A percentile compares a stretch with the other conserved stretches of the same genome.
Conservation (phyloP, 73 alveolate genomes). For the Paramecium caudatum region DNA sequence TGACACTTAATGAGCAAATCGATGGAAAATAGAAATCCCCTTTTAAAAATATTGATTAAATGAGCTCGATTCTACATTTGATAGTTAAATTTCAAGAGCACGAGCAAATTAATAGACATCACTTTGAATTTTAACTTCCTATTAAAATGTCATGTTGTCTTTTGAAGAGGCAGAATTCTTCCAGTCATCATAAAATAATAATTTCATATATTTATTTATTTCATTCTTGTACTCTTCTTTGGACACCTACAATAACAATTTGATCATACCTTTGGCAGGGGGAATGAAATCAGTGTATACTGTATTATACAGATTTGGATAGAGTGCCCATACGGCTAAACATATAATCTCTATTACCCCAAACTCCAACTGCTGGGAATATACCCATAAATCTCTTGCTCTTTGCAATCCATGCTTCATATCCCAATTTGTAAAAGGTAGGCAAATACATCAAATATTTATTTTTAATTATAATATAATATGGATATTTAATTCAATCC, state of each 20-base stretch:
- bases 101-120: constrained; percentile 35
- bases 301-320: constrained; percentile 89
- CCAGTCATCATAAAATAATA: constrained; percentile 46
- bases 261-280: constrained; percentile 88
- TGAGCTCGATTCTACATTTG: background rate
- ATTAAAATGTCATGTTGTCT: background rate
- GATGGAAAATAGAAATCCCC: constrained; percentile 34
- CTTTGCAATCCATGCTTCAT: constrained; percentile 82
- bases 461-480: too few species aligned
- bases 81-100: background rate
- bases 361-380: constrained; percentile 79
- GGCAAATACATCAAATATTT: constrained; percentile 92
- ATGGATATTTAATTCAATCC: too few species aligned
- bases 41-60: constrained; percentile 34
- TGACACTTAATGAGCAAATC: constrained; percentile 66
- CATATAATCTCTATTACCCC: constrained; percentile 68
- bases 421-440: constrained; percentile 88
- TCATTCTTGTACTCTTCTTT: constrained; percentile 78
- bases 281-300: constrained; percentile 85
- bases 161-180: constrained; percentile 56
- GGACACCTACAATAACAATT: constrained; percentile 74
- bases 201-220: too few species aligned
- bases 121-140: constrained; percentile 2
- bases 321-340: constrained; percentile 86
- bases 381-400: constrained; percentile 81